Conservation (phyloP, 2,329 filamentous ascomycete genomes). For the Nakataea oryzae region DNA sequence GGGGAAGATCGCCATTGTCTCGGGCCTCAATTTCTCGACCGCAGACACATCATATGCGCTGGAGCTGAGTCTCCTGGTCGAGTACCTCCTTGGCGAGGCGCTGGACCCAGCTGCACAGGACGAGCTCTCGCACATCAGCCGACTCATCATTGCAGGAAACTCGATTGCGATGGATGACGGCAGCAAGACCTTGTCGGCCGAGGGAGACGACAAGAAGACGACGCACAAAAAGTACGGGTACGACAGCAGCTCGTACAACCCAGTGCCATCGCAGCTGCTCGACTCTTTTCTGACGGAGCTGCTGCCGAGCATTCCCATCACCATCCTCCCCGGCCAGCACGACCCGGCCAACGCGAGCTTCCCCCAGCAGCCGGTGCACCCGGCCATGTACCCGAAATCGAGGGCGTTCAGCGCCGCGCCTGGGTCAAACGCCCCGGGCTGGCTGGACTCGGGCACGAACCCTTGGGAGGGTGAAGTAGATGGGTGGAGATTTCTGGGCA, state of each 20-base stretch:
- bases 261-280: slow-evolving; percentile 70
- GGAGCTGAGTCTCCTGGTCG: slow-evolving; percentile 65
- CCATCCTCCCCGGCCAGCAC: slow-evolving; percentile 69
- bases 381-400: slow-evolving; percentile 76
- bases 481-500: slow-evolving; percentile 79
- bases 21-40: slow-evolving; percentile 75
- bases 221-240: slow-evolving; percentile 82
- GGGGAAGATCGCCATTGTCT: slow-evolving; percentile 71
- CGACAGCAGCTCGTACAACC: slow-evolving; percentile 79
- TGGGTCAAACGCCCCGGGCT: slow-evolving; percentile 24
- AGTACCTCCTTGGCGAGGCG: slow-evolving; percentile 81
- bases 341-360: slow-evolving; percentile 86
- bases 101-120: slow-evolving; percentile 49
- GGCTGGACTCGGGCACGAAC: slow-evolving; percentile 86
- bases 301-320: slow-evolving; percentile 79
- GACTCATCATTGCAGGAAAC: slow-evolving; percentile 86
- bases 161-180: slow-evolving; percentile 47
- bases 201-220: slow-evolving; percentile 27
- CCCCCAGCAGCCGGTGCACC: slow-evolving; percentile 87
- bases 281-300: slow-evolving; percentile 75
- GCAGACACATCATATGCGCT: slow-evolving; percentile 62
- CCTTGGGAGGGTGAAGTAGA: slow-evolving; percentile 87
- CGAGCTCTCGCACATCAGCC: slow-evolving; percentile 58
- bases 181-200: slow-evolving; percentile 8
- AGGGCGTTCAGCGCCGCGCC: slow-evolving; percentile 53